Evolutionary conservation across 73 alveolate genomes (phyloP).

Genomic region (Symbiodinium natans): DNA sequence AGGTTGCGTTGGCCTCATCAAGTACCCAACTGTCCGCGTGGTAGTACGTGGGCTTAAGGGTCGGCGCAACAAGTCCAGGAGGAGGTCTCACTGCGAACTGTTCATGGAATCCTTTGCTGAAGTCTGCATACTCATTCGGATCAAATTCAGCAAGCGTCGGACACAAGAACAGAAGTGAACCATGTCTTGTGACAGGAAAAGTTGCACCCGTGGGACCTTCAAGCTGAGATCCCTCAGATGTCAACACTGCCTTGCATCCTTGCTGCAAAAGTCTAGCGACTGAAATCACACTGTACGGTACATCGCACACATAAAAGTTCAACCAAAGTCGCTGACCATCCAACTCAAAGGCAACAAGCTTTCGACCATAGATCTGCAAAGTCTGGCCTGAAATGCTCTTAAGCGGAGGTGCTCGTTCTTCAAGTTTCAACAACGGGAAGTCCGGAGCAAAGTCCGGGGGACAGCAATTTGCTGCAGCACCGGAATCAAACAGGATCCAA

Average conservation of each 20-base stretch:
- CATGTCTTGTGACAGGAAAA: too few species aligned
- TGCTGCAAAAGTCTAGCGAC: background rate
- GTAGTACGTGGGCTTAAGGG: background rate
- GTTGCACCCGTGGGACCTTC: too few species aligned
- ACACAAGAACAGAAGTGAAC: too few species aligned
- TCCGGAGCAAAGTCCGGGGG: background rate
- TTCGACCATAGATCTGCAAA: background rate
- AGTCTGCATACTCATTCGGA: too few species aligned
- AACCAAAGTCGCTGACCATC: background rate
- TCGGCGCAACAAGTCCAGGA: background rate
- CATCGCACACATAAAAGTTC: background rate
- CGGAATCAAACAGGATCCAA: background rate
- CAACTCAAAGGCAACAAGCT: conserved; percentile 3
- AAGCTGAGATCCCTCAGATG: too few species aligned
- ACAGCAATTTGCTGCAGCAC: conserved; percentile 9
- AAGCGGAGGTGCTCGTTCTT: background rate
- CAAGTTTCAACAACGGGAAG: background rate
- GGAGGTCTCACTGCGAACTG: background rate
- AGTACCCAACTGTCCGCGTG: background rate
- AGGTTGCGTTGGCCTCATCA: background rate
- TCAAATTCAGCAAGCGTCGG: too few species aligned
- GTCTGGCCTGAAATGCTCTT: background rate
- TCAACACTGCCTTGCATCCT: background rate
- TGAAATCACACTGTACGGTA: background rate
- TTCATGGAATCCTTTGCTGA: too few species aligned